Evolutionary conservation across 2,329 filamentous ascomycete genomes (phyloP).

Genomic region (Keithomyces neogunnii): DNA sequence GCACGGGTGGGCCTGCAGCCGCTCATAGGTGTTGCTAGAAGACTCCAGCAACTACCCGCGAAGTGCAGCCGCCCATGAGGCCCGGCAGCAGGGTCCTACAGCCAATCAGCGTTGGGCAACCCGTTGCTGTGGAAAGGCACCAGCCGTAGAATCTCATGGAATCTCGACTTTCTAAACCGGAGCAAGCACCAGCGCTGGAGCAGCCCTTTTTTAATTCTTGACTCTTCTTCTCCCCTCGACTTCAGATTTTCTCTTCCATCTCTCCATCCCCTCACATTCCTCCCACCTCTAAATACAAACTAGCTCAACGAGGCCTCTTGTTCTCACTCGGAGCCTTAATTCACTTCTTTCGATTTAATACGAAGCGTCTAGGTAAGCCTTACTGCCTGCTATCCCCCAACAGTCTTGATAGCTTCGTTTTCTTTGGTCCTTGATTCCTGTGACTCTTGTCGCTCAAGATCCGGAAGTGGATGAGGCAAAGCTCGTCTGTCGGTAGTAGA

Average conservation of each 20-base stretch:
- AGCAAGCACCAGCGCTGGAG: slow-evolving; percentile 9
- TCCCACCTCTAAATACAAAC: slow-evolving; percentile 4
- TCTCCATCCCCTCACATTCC: slow-evolving; percentile 13
- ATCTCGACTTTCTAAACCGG: slow-evolving; percentile 25
- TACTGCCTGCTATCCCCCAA: not conserved
- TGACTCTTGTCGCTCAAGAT: too few species aligned
- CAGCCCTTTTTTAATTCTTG: slow-evolving; percentile 27
- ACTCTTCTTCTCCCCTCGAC: slow-evolving; percentile 15
- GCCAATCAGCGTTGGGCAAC: slow-evolving; percentile 16
- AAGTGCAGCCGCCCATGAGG: not conserved
- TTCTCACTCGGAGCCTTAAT: slow-evolving; percentile 4
- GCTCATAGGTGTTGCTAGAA: slow-evolving; percentile 19
- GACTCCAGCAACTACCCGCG: not conserved
- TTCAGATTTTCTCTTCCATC: slow-evolving; percentile 12
- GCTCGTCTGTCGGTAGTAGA: too few species aligned
- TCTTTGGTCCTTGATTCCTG: not conserved
- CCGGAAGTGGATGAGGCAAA: too few species aligned
- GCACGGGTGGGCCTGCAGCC: not conserved
- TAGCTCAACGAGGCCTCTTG: slow-evolving; percentile 13
- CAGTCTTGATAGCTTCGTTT: not conserved
- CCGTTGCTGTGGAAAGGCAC: slow-evolving; percentile 18
- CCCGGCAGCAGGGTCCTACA: slow-evolving; percentile 1
- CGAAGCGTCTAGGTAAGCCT: slow-evolving; percentile 15
- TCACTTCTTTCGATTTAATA: slow-evolving; percentile 8
- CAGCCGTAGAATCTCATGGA: slow-evolving; percentile 38